Evolutionary conservation across 495 filamentous ascomycete genomes (phyloP).

Genomic region (Aspergillus conjunctus): DNA sequence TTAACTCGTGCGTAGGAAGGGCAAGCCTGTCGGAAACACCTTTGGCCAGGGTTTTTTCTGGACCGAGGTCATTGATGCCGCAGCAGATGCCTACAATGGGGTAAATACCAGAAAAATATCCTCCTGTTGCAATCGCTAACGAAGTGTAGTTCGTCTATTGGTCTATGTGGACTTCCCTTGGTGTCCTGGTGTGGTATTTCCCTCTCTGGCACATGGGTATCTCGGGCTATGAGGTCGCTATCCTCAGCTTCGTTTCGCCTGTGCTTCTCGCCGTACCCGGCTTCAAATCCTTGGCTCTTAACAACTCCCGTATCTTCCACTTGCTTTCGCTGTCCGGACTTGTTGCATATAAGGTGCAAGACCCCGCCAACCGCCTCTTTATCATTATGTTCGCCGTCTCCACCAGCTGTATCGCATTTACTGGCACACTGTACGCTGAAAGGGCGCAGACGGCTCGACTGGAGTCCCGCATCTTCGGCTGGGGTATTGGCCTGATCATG

Average conservation of each 20-base stretch:
- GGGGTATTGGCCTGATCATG: slow-evolving; percentile 77
- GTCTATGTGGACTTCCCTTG: slow-evolving; percentile 88
- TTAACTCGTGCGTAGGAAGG: slow-evolving; percentile 66
- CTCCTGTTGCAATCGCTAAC: slow-evolving; percentile 20
- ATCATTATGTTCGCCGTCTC: slow-evolving; percentile 75
- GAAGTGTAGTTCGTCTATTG: slow-evolving; percentile 83
- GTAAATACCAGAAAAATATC: slow-evolving; percentile 49
- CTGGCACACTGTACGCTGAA: slow-evolving; percentile 77
- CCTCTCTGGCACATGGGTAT: slow-evolving; percentile 99
- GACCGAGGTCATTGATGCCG: slow-evolving; percentile 74
- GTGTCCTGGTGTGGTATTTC: slow-evolving; percentile 94
- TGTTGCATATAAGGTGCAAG: slow-evolving; percentile 73
- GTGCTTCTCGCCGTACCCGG: slow-evolving; percentile 73
- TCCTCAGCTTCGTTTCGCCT: slow-evolving; percentile 83
- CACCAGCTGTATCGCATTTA: slow-evolving; percentile 79
- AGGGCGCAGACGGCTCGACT: slow-evolving; percentile 71
- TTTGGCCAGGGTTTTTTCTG: slow-evolving; percentile 74
- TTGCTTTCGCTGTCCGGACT: slow-evolving; percentile 76
- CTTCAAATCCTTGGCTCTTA: slow-evolving; percentile 65
- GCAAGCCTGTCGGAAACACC: slow-evolving; percentile 68
- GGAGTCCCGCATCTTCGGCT: slow-evolving; percentile 79
- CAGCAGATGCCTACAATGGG: slow-evolving; percentile 89
- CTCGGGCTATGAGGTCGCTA: slow-evolving; percentile 89
- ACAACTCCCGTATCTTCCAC: slow-evolving; percentile 69
- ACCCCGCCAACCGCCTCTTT: slow-evolving; percentile 78